Base-by-base conservation (phyloP, 2,329 filamentous ascomycete species). In the Alternaria rosae region DNA sequence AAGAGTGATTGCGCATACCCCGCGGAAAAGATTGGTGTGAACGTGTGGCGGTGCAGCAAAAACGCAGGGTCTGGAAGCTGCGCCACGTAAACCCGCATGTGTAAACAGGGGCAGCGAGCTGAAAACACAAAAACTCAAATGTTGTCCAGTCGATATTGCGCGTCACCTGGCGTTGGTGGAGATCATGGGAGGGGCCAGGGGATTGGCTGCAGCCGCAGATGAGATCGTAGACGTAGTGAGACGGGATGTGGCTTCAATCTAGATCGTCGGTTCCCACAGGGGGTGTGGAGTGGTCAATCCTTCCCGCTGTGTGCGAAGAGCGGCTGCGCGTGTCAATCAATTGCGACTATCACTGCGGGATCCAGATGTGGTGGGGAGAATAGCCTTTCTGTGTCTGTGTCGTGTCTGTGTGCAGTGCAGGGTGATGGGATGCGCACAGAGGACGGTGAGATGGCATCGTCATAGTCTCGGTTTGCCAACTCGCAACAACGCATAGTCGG, bases 51-150 rank as follows among this genome's bases (percentile, higher is more conserved):
- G 54, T 57, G 58, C 38, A 43, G 10, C 10, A 21, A 26, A 32
- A 13, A 54, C 25, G 32, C 30, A 45, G 47, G 43, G 48, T 52
- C 52, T 30, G 28, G 41, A 4, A 21, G 44, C 47, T 57, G 54
- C 58, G 42, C 61, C 59, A 63, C 63, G 61, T 65, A 30, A 8
- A 61, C 45, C 53, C 56, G 65, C 56, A 67, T 57, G 25, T 54
- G 48, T 35, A 44, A 51, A 66, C 65, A 67, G 41, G 65, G 67
- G 65, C 42, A n/a, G 47, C 35, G 51, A 70, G 68, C 68, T 70
- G 68, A 67, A 48, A 58, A 47, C n/a, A 42, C 20, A 53, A 41
- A 57, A 60, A 47, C 57, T 58, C 56, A 57, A 57, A 47, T 50
- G 13, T 15, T 45, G 6, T 57, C 23, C 44, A 51, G 53, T 59